Evolutionary conservation across 2,329 filamentous ascomycete genomes (phyloP).

Genomic region (Pseudogymnoascus sp.): DNA sequence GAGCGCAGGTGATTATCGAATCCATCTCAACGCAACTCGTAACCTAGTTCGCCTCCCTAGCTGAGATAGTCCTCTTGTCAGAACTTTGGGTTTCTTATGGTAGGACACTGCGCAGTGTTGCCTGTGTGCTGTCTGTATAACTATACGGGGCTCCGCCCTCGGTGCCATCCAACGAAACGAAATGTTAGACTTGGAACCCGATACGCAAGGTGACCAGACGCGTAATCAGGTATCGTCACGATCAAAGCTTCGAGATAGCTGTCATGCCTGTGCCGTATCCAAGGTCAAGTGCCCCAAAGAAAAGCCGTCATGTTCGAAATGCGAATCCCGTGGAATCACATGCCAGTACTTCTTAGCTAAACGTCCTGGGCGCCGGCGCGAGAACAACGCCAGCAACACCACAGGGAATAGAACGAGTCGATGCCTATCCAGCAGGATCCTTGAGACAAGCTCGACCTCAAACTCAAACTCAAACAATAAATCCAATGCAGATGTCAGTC

Average conservation of each 20-base stretch:
- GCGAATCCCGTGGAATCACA: slow-evolving; percentile 24
- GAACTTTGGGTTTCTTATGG: background rate
- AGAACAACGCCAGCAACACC: slow-evolving; percentile 7
- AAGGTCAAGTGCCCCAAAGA: slow-evolving; percentile 32
- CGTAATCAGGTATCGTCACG: background rate
- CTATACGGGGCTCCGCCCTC: background rate
- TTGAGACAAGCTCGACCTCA: background rate
- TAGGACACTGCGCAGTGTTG: background rate
- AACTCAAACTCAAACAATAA: background rate
- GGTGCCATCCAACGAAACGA: background rate
- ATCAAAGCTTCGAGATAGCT: slow-evolving; percentile 32
- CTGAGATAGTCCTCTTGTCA: background rate
- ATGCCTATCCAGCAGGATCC: background rate
- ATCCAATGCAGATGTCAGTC: background rate
- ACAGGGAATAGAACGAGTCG: background rate
- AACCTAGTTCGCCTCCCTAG: background rate
- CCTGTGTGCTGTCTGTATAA: slow-evolving; percentile 2
- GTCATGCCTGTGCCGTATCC: slow-evolving; percentile 31
- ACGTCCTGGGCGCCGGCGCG: slow-evolving; percentile 24
- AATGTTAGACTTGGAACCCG: background rate
- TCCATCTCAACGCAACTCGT: background rate
- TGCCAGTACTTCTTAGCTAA: slow-evolving; percentile 31
- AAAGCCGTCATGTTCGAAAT: slow-evolving; percentile 31
- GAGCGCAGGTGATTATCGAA: background rate
- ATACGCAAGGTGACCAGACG: background rate